A percentile compares a stretch with the other conserved stretches of the same genome.
These are phyloP conservation scores for Chloromonas sp. DNA, from an alignment of 163 green algal genomes.

Conservation along the genomic window DNA sequence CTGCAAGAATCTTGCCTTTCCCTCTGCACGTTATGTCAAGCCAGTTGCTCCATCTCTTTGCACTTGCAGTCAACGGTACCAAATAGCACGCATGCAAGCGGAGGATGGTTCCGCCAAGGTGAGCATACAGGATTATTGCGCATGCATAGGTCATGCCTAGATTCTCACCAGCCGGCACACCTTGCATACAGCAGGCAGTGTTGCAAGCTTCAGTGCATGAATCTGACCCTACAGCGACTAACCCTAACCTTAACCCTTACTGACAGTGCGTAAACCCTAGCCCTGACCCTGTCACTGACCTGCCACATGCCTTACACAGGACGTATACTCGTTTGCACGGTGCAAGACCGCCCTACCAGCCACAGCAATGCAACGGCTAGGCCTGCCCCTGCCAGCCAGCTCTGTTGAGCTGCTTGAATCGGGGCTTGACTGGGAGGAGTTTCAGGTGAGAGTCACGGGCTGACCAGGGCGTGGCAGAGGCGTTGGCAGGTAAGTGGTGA, in stretches of 20 bases:
- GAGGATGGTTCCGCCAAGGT: slow-evolving; percentile 8
- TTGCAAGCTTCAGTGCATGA: too few species aligned
- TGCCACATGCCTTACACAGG: slow-evolving; percentile 17
- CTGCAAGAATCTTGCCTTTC: too few species aligned
- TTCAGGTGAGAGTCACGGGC: slow-evolving; percentile 50
- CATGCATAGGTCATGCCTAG: neutral
- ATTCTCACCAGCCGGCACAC: neutral
- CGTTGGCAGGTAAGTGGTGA: neutral
- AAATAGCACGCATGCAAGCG: slow-evolving; percentile 28
- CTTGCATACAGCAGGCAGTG: too few species aligned
- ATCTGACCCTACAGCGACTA: neutral
- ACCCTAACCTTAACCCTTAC: neutral
- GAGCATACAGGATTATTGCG: slow-evolving; percentile 12
- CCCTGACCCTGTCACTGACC: neutral
- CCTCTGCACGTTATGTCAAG: neutral
- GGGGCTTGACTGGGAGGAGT: slow-evolving; percentile 69
- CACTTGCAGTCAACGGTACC: slow-evolving; percentile 30
- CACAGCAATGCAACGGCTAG: slow-evolving; percentile 39
- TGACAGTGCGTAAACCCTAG: neutral
- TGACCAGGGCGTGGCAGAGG: neutral
- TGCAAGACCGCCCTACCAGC: slow-evolving; percentile 59
- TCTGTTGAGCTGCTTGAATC: slow-evolving; percentile 54
- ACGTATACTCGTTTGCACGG: slow-evolving; percentile 55
- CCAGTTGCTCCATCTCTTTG: neutral
- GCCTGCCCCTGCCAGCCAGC: slow-evolving; percentile 59